phyloP scores from a whole-genome alignment of 352 stramenopile genomes.

The Globisporangium viniferum region DNA sequence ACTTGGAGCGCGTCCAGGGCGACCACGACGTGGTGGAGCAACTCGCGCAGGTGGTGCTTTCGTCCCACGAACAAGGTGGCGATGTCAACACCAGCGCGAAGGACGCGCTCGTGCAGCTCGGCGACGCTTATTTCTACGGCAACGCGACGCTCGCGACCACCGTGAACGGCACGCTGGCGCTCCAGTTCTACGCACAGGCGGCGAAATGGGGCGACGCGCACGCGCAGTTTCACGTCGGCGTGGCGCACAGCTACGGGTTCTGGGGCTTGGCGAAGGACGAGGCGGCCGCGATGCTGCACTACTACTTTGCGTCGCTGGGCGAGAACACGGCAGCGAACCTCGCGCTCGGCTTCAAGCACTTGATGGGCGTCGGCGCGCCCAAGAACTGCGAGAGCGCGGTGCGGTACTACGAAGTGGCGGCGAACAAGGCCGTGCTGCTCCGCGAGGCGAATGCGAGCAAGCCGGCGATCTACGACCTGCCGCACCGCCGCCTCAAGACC shows the following conservation, averaged over 20 bases:
- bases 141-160: slow-evolving; percentile 54
- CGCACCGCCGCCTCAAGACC: slow-evolving; percentile 70
- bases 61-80: slow-evolving; percentile 25
- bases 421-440: slow-evolving; percentile 70
- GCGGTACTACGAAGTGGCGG: slow-evolving; percentile 87
- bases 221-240: slow-evolving; percentile 85
- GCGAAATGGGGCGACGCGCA: slow-evolving; percentile 50
- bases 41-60: slow-evolving; percentile 44
- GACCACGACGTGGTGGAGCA: slow-evolving; percentile 28
- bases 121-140: slow-evolving; percentile 77
- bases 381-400: slow-evolving; percentile 83
- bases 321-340: slow-evolving; percentile 64
- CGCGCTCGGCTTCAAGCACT: slow-evolving; percentile 77
- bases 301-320: slow-evolving; percentile 83
- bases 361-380: slow-evolving; percentile 64
- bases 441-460: slow-evolving; percentile 53
- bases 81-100: slow-evolving; percentile 21
- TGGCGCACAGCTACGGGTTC: slow-evolving; percentile 80
- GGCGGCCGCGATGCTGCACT: slow-evolving; percentile 64
- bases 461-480: slow-evolving; percentile 69
- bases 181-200: slow-evolving; percentile 65
- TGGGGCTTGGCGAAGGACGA: slow-evolving; percentile 69
- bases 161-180: slow-evolving; percentile 68
- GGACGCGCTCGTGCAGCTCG: slow-evolving; percentile 63
- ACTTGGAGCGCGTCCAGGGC: slow-evolving; percentile 27